Percentiles rank a stretch among this genome's conserved stretches.
Conservation (phyloP, 2,329 filamentous ascomycete species). For the Sporothrix brunneoviolacea region DNA sequence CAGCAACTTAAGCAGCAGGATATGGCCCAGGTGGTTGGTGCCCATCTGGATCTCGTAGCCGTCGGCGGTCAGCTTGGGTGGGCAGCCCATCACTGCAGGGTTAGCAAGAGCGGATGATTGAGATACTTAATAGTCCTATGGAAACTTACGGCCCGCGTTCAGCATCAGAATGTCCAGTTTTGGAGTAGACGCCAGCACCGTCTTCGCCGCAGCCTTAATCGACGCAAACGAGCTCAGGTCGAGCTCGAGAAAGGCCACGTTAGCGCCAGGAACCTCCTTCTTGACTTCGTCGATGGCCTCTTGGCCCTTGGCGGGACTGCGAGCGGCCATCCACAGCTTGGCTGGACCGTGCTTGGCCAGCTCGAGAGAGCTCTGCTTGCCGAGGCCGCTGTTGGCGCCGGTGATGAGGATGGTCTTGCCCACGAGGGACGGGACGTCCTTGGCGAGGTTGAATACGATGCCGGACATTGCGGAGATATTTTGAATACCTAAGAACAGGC, state of each 20-base stretch:
- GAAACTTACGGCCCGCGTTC: constrained; percentile 32
- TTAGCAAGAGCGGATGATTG: background rate
- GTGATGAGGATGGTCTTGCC: constrained; percentile 41
- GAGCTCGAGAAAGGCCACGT: constrained; percentile 31
- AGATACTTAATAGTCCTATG: too few species aligned
- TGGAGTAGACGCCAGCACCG: constrained; percentile 26
- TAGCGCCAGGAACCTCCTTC: constrained; percentile 17
- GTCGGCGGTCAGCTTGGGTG: constrained; percentile 31
- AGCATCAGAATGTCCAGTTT: constrained; percentile 39
- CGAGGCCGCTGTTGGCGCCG: constrained; percentile 42
- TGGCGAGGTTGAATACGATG: constrained; percentile 24
- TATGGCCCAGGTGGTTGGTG: constrained; percentile 42
- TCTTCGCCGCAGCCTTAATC: constrained; percentile 33
- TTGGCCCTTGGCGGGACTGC: constrained; percentile 29
- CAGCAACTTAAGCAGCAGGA: constrained; percentile 34
- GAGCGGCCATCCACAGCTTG: constrained; percentile 27
- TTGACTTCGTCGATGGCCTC: constrained; percentile 33
- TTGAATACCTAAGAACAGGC: too few species aligned
- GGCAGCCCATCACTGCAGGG: constrained; percentile 29
- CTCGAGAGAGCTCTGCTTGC: constrained; percentile 36
- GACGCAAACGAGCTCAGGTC: constrained; percentile 40
- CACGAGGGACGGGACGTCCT: constrained; percentile 32
- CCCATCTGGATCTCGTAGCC: constrained; percentile 43
- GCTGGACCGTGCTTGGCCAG: constrained; percentile 32
- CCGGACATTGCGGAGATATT: background rate